These are phyloP conservation scores for Leavenworthia alabamica DNA, from an alignment of 345 rosid species.

Conservation along the genomic window DNA sequence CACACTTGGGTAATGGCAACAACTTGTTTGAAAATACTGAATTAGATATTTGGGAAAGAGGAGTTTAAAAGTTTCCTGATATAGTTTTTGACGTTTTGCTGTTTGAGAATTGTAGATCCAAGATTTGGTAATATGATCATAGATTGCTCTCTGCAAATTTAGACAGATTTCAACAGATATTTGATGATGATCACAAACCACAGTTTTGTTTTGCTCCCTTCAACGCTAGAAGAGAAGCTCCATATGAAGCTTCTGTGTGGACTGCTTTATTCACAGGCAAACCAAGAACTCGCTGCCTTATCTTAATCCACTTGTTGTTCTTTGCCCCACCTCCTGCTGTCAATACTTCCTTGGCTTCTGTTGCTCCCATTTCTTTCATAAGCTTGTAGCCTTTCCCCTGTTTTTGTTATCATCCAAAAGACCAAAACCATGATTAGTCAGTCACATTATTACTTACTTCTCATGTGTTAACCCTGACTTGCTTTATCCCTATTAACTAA, in stretches of 20 bases:
- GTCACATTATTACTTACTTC: not conserved
- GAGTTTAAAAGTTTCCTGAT: too few relatives aligned
- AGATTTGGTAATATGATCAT: too few relatives aligned
- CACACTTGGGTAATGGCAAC: too few relatives aligned
- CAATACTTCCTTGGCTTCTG: conserved; percentile 64
- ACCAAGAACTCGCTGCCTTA: conserved; percentile 64
- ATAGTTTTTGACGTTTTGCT: too few relatives aligned
- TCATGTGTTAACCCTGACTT: not conserved
- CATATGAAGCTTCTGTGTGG: conserved; percentile 87
- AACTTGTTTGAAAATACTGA: too few relatives aligned
- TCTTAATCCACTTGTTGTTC: conserved; percentile 72
- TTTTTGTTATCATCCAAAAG: not conserved
- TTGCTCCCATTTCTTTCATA: conserved; percentile 73
- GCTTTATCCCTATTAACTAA: not conserved
- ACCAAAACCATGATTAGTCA: not conserved
- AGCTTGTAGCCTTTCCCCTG: conserved; percentile 68
- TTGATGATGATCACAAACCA: too few relatives aligned
- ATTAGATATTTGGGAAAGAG: too few relatives aligned
- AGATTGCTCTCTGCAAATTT: too few relatives aligned
- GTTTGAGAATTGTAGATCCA: too few relatives aligned
- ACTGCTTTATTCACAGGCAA: conserved; percentile 59
- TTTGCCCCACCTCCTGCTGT: conserved; percentile 90
- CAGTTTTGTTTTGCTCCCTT: conserved; percentile 40
- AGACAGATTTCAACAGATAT: too few relatives aligned
- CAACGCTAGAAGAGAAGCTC: conserved; percentile 79